These are phyloP conservation scores for Phytophthora tubulina DNA, from an alignment of 352 stramenopile genomes.

Conservation along the genomic window DNA sequence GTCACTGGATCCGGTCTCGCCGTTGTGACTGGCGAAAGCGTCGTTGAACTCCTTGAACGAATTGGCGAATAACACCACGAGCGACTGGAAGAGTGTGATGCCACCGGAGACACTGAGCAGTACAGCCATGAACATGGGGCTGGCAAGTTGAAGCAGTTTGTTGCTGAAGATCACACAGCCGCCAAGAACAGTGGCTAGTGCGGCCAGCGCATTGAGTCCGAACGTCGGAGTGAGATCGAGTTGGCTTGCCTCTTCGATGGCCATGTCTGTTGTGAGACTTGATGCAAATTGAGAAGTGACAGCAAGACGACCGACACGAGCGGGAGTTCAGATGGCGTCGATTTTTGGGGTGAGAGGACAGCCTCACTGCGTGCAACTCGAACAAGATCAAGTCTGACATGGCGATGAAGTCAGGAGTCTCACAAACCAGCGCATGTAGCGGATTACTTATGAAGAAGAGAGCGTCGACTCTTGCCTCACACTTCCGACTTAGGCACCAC, in stretches of 20 bases:
- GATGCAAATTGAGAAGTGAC: slow-evolving; percentile 38
- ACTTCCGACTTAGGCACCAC: slow-evolving; percentile 16
- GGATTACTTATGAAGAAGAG: slow-evolving; percentile 25
- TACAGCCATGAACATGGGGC: slow-evolving; percentile 63
- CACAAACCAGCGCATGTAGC: slow-evolving; percentile 19
- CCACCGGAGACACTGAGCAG: slow-evolving; percentile 73
- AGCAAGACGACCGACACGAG: not conserved
- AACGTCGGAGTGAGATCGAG: slow-evolving; percentile 52
- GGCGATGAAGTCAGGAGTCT: slow-evolving; percentile 3
- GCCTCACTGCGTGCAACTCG: slow-evolving; percentile 36
- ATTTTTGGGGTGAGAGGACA: slow-evolving; percentile 25
- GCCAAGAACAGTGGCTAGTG: slow-evolving; percentile 67
- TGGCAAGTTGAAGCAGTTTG: slow-evolving; percentile 69
- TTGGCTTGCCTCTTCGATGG: slow-evolving; percentile 38
- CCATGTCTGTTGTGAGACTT: slow-evolving; percentile 33
- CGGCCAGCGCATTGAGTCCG: slow-evolving; percentile 64
- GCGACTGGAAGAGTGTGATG: slow-evolving; percentile 83
- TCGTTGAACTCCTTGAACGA: slow-evolving; percentile 52
- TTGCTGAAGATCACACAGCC: slow-evolving; percentile 80
- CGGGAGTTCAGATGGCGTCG: slow-evolving; percentile 35
- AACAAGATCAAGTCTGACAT: slow-evolving; percentile 24
- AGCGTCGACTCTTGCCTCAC: slow-evolving; percentile 19
- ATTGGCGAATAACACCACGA: slow-evolving; percentile 75
- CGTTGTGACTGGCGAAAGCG: slow-evolving; percentile 39
- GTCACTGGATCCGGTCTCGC: slow-evolving; percentile 9